A percentile compares a stretch with the other conserved stretches of the same genome.
phyloP scores from a whole-genome alignment of 805 yeast genomes.

The Wickerhamiella siamensis region DNA sequence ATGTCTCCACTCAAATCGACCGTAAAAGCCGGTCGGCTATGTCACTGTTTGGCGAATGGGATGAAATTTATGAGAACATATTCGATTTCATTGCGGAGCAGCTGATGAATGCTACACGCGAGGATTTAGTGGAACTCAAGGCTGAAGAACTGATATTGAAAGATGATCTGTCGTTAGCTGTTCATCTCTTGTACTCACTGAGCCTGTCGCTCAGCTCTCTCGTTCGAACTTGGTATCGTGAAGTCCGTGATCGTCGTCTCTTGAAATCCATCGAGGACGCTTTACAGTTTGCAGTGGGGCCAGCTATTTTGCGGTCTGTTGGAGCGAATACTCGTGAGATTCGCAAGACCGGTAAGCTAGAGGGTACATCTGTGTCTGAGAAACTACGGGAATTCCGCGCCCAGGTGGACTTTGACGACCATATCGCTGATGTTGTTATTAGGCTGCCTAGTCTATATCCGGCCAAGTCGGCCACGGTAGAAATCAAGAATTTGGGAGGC shows the following conservation, averaged over 20 bases:
- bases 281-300: conserved; percentile 8
- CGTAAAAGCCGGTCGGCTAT: neutral
- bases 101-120: neutral
- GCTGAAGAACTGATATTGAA: neutral
- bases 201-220: conserved; percentile 5
- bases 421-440: conserved; percentile 35
- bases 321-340: conserved; percentile 2
- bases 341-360: conserved; percentile 1
- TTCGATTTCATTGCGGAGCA: neutral
- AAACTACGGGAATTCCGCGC: conserved; percentile 16
- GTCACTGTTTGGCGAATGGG: neutral
- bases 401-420: conserved; percentile 15
- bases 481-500: conserved; percentile 72
- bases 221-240: conserved; percentile 17
- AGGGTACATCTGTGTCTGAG: conserved; percentile 9
- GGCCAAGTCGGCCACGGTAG: conserved; percentile 40
- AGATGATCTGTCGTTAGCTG: conserved; percentile 1
- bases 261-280: conserved; percentile 9
- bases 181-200: conserved; percentile 9
- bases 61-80: neutral
- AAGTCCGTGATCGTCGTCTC: conserved; percentile 11
- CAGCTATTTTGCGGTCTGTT: conserved; percentile 10
- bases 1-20: neutral
- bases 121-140: neutral
- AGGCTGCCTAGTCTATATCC: conserved; percentile 68